A percentile compares a stretch with the other conserved stretches of the same genome.
Conservation (phyloP, 2,329 filamentous ascomycete species). For the Ophiostoma sp. region DNA sequence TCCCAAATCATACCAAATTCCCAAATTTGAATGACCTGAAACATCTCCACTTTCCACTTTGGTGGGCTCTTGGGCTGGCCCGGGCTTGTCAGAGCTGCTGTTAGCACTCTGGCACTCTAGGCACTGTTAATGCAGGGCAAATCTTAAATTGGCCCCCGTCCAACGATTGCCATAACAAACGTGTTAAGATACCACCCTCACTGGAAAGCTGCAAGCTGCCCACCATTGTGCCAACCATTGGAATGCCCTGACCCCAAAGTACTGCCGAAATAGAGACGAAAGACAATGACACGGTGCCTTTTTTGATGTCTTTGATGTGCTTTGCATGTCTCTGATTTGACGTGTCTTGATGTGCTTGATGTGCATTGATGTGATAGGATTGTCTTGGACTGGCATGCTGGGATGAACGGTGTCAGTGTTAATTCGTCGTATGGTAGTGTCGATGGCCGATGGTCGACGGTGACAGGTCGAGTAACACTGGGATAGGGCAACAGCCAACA, state of each 20-base stretch:
- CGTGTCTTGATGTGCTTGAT: background rate
- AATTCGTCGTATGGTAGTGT: background rate
- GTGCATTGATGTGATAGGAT: background rate
- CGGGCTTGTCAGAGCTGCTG: background rate
- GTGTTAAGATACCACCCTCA: background rate
- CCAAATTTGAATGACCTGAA: slow-evolving; percentile 17
- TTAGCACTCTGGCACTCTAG: background rate
- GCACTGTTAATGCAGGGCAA: background rate
- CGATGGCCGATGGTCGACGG: background rate
- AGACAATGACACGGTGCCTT: slow-evolving; percentile 8
- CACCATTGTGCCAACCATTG: background rate
- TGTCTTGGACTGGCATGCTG: slow-evolving; percentile 11
- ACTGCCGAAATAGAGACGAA: slow-evolving; percentile 26
- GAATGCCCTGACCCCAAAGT: slow-evolving; percentile 5
- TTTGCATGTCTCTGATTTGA: too few species aligned
- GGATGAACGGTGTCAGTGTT: background rate
- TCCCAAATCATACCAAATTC: background rate
- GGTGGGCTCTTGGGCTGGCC: background rate
- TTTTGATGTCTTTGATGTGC: background rate
- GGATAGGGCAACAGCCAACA: background rate
- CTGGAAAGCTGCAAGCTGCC: background rate
- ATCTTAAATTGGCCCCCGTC: background rate
- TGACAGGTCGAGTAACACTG: background rate
- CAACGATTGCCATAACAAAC: background rate
- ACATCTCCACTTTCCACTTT: slow-evolving; percentile 12